Evolutionary conservation across 2,329 filamentous ascomycete genomes (phyloP), one percentile per base, ranked within the genome.

Genomic region (Sarocladiaceae sp.): DNA sequence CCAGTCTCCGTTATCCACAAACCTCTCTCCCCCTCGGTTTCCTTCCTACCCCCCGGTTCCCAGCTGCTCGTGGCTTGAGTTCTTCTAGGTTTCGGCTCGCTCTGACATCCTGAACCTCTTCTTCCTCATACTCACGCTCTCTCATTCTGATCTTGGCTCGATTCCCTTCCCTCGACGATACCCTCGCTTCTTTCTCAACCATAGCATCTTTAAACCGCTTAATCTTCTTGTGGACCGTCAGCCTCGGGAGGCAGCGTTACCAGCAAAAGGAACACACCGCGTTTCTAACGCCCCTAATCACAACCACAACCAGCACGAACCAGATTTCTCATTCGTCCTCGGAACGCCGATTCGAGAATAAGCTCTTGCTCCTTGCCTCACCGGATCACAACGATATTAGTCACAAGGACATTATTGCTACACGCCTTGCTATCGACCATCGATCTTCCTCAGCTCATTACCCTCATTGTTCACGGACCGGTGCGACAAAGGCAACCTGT

Each of bases 171-270:
- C 17, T 36, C 47, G 18, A 50, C 29, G 47, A 50, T 50, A 50
- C 31, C 47, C 47, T 50, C 47, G 31, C 29, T 37, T 28, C 28
- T 37, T 50, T 25, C 33, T 50, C 20, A 18, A 48, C 7, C 22
- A 37, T 36, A 50, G 28, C 31, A 37, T 50, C 20, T 50, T 33
- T 50, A 25, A 36, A 36, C 47, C 47, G 15, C 22, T 22, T 37
- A 26, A n/a, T 33, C 47, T 36, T 26, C 31, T 26, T 50, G 47
- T 50, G 31, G 22, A 36, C 37, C 23, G 44, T 50, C 28, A 10
- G 47, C 47, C 47, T 50, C 47, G 33, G 47, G 47, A 50, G 47
- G 47, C 47, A 50, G 13, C 29, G 26, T 50, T 33, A 23, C 46
- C 23, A 6, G 26, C n/a, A 39, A 22, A n/a, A 48, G 25, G 37